Conservation (phyloP, 2,329 filamentous ascomycete species). For the Apiospora arundinis region DNA sequence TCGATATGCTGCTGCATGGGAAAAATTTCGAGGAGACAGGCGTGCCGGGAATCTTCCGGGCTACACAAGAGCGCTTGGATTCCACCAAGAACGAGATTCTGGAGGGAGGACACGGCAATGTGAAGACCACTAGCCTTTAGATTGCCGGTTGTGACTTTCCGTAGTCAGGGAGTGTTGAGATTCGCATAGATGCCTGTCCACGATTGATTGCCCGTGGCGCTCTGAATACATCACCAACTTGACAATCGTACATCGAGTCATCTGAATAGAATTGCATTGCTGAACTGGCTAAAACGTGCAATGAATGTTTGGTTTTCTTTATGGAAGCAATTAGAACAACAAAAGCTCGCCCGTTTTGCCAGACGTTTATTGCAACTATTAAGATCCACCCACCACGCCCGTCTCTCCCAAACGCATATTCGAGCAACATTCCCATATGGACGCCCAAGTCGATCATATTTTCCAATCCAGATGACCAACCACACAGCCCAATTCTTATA, state of each 20-base stretch:
- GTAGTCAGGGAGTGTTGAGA: background rate
- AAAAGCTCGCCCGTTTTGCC: no score
- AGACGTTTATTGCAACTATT: no score
- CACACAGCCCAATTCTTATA: no score
- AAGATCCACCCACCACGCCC: no score
- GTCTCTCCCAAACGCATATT: no score
- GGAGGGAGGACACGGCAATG: background rate
- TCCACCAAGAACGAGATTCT: constrained; percentile 28
- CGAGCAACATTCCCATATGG: no score
- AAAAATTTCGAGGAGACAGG: constrained; percentile 42
- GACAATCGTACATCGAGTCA: background rate
- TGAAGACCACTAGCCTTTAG: background rate
- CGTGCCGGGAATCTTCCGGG: constrained; percentile 45
- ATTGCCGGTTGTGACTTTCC: background rate
- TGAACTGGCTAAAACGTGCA: no score
- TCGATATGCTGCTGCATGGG: constrained; percentile 45
- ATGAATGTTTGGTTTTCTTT: no score
- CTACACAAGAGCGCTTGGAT: constrained; percentile 38
- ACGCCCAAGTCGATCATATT: no score
- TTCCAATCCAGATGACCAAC: no score
- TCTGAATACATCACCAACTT: background rate
- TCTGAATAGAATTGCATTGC: no score
- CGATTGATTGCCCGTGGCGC: background rate
- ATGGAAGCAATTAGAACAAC: no score
- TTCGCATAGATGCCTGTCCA: background rate